These are phyloP conservation scores for Paraphaeosphaeria sporulosa DNA, from an alignment of 2,329 filamentous ascomycete genomes.

Conservation along the genomic window DNA sequence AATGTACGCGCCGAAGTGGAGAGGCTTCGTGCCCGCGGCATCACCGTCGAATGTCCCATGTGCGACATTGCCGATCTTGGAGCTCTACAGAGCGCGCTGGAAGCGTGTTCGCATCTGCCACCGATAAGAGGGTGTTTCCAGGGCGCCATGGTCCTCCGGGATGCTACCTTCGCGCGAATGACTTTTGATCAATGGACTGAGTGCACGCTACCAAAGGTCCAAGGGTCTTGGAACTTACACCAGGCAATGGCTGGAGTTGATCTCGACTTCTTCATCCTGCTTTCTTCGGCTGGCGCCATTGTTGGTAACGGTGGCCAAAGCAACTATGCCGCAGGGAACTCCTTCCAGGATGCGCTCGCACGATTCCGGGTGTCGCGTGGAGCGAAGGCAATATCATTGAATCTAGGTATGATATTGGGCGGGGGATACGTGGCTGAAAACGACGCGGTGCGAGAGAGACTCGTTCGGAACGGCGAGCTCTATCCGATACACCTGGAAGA, in stretches of 20 bases:
- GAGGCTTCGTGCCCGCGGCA: neutral
- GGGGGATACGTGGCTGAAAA: no score
- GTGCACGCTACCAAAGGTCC: slow-evolving; percentile 3
- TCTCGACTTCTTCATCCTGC: slow-evolving; percentile 23
- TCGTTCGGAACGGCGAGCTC: neutral
- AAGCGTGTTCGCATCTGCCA: slow-evolving; percentile 9
- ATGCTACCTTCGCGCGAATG: slow-evolving; percentile 13
- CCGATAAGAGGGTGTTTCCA: slow-evolving; percentile 25
- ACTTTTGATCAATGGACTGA: neutral
- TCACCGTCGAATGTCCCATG: neutral
- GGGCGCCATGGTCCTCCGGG: slow-evolving; percentile 22
- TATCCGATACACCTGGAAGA: no score
- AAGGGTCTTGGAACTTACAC: slow-evolving; percentile 16
- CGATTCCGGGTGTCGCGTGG: neutral
- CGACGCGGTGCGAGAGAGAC: rapidly evolving
- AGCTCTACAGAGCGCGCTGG: neutral
- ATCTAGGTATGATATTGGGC: neutral
- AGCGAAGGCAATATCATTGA: neutral
- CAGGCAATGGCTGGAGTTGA: neutral
- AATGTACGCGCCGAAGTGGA: neutral
- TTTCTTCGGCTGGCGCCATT: neutral
- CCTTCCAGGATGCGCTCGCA: neutral
- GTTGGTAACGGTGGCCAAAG: neutral
- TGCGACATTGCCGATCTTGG: neutral
- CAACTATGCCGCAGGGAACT: neutral